Base-by-base conservation (phyloP, 345 rosid species). In the Trapa bicornis region DNA sequence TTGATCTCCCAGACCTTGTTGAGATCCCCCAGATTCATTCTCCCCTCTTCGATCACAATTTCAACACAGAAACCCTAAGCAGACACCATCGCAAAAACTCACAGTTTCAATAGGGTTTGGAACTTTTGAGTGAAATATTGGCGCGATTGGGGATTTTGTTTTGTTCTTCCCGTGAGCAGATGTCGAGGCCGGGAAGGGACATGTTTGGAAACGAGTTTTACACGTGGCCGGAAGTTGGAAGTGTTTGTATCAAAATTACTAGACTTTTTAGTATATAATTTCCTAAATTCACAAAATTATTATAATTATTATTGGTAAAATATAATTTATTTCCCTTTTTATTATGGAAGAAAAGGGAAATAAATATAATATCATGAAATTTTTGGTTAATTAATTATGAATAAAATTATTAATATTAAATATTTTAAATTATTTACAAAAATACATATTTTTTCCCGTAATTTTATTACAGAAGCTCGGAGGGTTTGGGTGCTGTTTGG, bases 1-100 rank as follows among this genome's bases (percentile, higher is more conserved):
- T 80, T 87, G 43, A 79, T 78, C 68, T 91, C 92, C 90, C 92
- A 91, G 8, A 87, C 94, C 65, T 77, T 84, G 78, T 88, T 67
- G 57, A 86, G 63, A 79, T 84, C 91, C 22, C 87, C 82, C 33
- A 61, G 14, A 50, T 65, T 48, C 76, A 69, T 74, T 6, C 22
- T 48, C 37, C n/a, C 47, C 38, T 16, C 41, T 3, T 42, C 11
- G 8, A 39, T 14, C 38, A 60, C 64, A 61, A 38, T n/a, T 67
- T 65, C 39, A 15, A 37, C 3, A 33, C 5, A 8, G 38, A 33
- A 58, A 58, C 63, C 63, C 63, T 58, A 58, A 58, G 32, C 63
- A 38, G 35, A 35, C 38, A 10, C 48, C 47, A 54, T 67, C 22
- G 68, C 60, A 66, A 1, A 3, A 14, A 16, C 69, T 66, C 61